phyloP scores from a whole-genome alignment of 2,329 filamentous ascomycete species.

The Daldinia sp. region DNA sequence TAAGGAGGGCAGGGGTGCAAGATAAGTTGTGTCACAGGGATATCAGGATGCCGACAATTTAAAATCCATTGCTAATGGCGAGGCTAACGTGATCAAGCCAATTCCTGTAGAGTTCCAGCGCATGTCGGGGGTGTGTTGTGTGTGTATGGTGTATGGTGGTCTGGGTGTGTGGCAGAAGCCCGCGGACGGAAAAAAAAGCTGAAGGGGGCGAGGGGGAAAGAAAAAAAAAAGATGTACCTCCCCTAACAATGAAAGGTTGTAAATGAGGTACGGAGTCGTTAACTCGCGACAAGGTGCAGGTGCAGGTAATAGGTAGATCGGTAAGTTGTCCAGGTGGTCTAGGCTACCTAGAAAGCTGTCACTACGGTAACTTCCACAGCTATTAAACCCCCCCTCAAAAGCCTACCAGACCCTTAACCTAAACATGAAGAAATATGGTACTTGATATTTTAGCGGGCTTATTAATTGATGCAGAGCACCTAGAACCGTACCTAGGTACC shows the following conservation, averaged over 20 bases:
- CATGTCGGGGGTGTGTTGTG: slow-evolving; percentile 22
- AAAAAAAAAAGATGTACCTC: not conserved
- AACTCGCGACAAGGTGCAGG: slow-evolving; percentile 6
- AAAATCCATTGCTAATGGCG: slow-evolving; percentile 42
- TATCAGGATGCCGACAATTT: slow-evolving; percentile 41
- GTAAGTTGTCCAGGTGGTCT: slow-evolving; percentile 7
- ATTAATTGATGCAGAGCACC: slow-evolving; percentile 12
- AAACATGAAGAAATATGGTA: slow-evolving; percentile 14
- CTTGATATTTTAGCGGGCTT: slow-evolving; percentile 24
- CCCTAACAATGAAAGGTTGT: slow-evolving; percentile 4
- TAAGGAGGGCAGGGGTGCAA: slow-evolving; percentile 29
- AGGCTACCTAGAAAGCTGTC: slow-evolving; percentile 6
- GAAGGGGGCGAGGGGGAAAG: slow-evolving; percentile 18
- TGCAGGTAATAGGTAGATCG: not conserved
- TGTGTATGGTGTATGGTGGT: slow-evolving; percentile 1
- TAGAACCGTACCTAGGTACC: not conserved
- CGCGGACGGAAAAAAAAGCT: slow-evolving; percentile 15
- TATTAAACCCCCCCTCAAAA: not conserved
- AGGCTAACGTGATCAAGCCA: slow-evolving; percentile 46
- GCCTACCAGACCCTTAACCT: slow-evolving; percentile 4
- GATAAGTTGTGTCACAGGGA: slow-evolving; percentile 43
- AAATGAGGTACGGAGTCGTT: not conserved
- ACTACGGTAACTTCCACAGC: slow-evolving; percentile 25
- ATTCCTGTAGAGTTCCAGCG: slow-evolving; percentile 38
- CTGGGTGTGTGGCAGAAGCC: slow-evolving; percentile 1